Evolutionary conservation across 208 protist species (phyloP).

Genomic region (Leishmania mexicana): DNA sequence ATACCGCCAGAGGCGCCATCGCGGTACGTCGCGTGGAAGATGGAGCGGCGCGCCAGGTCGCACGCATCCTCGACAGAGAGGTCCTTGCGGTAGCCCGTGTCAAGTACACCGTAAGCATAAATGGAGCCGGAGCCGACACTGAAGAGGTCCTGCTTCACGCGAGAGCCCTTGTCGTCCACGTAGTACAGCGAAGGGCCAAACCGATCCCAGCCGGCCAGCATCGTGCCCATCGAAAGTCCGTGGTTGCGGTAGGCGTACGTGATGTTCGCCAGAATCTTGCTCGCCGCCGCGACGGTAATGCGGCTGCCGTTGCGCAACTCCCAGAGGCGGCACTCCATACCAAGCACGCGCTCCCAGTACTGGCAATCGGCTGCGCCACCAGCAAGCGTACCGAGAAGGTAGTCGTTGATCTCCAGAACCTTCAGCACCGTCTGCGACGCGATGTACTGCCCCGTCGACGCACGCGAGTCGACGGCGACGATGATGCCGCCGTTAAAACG

Average conservation of each 20-base stretch:
- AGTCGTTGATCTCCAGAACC: constrained; percentile 99
- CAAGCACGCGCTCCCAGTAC: constrained; percentile 99
- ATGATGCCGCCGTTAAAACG: constrained; percentile 98
- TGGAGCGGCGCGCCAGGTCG: constrained; percentile 97
- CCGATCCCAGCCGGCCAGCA: constrained; percentile 98
- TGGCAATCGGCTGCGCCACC: constrained; percentile 99
- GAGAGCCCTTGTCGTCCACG: constrained; percentile 99
- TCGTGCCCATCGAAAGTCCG: constrained; percentile 98
- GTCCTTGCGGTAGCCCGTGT: constrained; percentile 95
- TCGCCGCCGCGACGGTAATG: constrained; percentile 99
- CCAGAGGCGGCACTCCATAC: constrained; percentile 94
- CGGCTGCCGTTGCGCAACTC: constrained; percentile 95
- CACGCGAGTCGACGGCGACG: constrained; percentile 99
- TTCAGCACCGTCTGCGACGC: constrained; percentile 99
- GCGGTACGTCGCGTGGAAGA: constrained; percentile 99
- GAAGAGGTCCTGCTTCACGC: constrained; percentile 98
- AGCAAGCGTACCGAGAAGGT: constrained; percentile 99
- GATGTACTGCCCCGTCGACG: constrained; percentile 98
- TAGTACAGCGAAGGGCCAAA: constrained; percentile 99
- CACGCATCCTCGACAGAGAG: constrained; percentile 97
- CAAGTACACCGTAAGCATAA: constrained; percentile 99
- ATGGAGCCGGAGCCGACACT: constrained; percentile 99
- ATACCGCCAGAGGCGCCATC: constrained; percentile 99
- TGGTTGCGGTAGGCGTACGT: constrained; percentile 98
- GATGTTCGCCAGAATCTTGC: constrained; percentile 99